Evolutionary conservation across 73 alveolate species (phyloP).

Genomic region (Paraurostyla sp.): DNA sequence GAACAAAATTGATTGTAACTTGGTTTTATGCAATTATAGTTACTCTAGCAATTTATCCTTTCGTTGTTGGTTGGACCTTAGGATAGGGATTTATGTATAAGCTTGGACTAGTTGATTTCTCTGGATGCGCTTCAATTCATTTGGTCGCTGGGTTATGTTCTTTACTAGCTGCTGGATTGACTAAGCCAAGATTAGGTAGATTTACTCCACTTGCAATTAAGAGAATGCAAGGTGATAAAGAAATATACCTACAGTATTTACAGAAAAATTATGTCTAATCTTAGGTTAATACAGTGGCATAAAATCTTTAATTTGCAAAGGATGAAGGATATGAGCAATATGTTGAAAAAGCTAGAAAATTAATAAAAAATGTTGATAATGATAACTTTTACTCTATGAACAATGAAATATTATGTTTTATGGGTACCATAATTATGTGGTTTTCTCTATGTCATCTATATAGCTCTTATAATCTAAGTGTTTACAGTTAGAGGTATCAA

Average conservation of each 20-base stretch:
- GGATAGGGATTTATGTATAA: constrained; percentile 79
- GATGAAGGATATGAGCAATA: background rate
- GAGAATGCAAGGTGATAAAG: constrained; percentile 25
- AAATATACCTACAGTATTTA: background rate
- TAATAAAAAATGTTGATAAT: background rate
- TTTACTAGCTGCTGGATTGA: constrained; percentile 53
- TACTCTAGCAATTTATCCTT: constrained; percentile 66
- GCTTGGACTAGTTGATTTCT: constrained; percentile 61
- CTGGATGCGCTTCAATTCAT: constrained; percentile 74
- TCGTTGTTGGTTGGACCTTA: constrained; percentile 82
- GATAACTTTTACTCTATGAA: constrained; percentile 45
- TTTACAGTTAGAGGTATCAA: constrained; percentile 17
- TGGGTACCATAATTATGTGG: constrained; percentile 47
- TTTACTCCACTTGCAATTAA: constrained; percentile 56
- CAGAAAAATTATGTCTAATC: background rate
- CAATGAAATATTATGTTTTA: constrained; percentile 1
- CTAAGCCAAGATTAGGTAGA: constrained; percentile 80
- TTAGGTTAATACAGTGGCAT: background rate
- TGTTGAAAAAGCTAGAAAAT: constrained; percentile 29
- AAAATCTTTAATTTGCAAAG: background rate
- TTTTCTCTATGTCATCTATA: constrained; percentile 39
- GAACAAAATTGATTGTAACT: constrained; percentile 46
- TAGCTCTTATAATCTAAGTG: constrained; percentile 14
- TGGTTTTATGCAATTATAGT: constrained; percentile 32
- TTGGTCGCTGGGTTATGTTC: constrained; percentile 76